Base-by-base conservation (phyloP, 176 grass and related monocot species). In the Hsuehochloa calcarea region DNA sequence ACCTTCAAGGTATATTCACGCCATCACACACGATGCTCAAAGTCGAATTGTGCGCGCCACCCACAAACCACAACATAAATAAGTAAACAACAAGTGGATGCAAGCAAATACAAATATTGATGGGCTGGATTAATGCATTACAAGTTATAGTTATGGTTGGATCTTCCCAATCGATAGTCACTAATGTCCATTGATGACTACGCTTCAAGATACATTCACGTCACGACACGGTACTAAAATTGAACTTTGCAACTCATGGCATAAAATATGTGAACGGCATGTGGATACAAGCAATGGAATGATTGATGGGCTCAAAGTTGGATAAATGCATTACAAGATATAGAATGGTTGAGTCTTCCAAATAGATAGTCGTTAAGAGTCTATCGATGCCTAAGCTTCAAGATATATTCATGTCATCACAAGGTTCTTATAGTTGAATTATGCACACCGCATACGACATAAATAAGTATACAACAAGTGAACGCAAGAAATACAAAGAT, bases 401-500 rank as follows among this genome's bases (percentile, higher is more conserved):
- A 14, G 5, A 29, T 72, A 26, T 49, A 49, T 72, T 15, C 51
- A 47, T 1, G 6, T 72, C 41, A 72, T 47, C 6, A 72, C 26
- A 17, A 12, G n/a, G 5, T 41, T 38, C 20, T 41, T 0, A 41
- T 22, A 70, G 37, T 70, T 43, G 1, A 43, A 70, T 23, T 46
- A 0, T 31, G 5, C 3, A 3, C 11, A 0, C 0, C 14, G 0
- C 4, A 23, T 0, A 17, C 20, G 12, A 26, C 3, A 62, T 45
- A 45, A 43, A 43, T 44, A 45, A 43, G 10, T 17, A 63, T 1
- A 44, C 11, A 10, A 20, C 1, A 23, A 43, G 4, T 25, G 9
- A 2, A 44, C 0, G 0, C 19, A 45, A 70, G 20, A 4, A n/a
- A n/a, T 25, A 25, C 0, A 70, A 25, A 44, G 4, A 1, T 13